Evolutionary conservation across 2,329 filamentous ascomycete species (phyloP), one percentile per base, ranked within the genome.

Genomic region (Leptosphaerulina australis): DNA sequence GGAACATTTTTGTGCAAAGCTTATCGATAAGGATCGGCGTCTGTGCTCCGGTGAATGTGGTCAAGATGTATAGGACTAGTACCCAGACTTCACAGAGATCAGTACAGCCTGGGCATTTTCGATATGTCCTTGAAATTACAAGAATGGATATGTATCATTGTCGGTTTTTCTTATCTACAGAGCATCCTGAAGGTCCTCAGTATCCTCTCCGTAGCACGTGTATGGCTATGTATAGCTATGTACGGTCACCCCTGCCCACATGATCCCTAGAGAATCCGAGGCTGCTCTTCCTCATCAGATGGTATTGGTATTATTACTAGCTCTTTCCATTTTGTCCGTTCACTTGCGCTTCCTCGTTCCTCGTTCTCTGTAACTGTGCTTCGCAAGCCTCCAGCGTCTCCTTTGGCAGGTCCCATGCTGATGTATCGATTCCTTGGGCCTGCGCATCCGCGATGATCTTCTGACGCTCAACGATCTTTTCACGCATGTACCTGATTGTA

Each of bases 401-500:
- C 39, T 55, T 59, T 8, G 64, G 60, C 34, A 73, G 54, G 37
- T 71, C 68, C 64, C 63, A 71, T 1, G 57, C 58, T 0, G 62
- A 59, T 3, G 68, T 69, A 26, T 70, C 63, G 17, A 71, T 52
- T 9, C 74, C 75, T 24, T 66, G 67, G 21, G 64, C 66, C 39
- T 66, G 69, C 25, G 72, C 70, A 20, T 68, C 61, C 14, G 70
- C 68, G 41, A 73, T 74, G 63, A 69, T 64, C 47, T 58, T 54
- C 57, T 71, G 60, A 26, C 71, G 64, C 58, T 70, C 61, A 9
- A 63, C 56, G 22, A 78, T 69, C 67, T 77, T 66, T 40, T 76
- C 68, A 45, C 69, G 62, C 66, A 79, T 74, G 60, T 70, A 72
- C 35, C 73, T 69, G 45, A 80, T 73, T 1, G 77, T 78, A 18